phyloP scores from a whole-genome alignment of 306 rosid genomes.

The Phaseolus lunatus region DNA sequence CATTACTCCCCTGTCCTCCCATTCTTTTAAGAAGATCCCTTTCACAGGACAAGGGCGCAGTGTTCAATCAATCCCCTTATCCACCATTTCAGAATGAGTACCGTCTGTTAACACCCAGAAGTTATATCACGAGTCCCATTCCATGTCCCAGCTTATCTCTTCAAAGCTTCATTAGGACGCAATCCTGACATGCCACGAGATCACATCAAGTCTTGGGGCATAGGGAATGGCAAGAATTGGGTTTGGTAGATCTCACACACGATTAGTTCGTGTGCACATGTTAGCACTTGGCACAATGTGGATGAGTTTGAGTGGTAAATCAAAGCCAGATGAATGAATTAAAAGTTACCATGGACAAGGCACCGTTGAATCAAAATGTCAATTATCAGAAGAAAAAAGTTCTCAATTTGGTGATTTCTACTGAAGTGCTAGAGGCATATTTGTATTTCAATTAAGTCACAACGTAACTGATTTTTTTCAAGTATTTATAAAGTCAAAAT shows the following conservation, averaged over 20 bases:
- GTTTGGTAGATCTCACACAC: conserved; percentile 54
- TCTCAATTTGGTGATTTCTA: too few species aligned
- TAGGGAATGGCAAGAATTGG: conserved; percentile 41
- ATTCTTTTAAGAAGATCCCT: conserved; percentile 9
- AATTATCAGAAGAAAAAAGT: neutral
- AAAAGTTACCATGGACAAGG: too few species aligned
- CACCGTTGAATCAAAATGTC: neutral
- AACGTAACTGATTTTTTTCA: too few species aligned
- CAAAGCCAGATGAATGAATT: conserved; percentile 41
- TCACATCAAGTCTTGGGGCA: neutral
- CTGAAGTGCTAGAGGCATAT: too few species aligned
- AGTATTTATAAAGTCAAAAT: too few species aligned
- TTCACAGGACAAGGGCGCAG: neutral
- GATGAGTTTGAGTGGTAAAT: conserved; percentile 50
- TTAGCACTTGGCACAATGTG: conserved; percentile 41
- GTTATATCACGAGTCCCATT: neutral
- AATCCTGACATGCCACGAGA: neutral
- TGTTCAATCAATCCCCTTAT: neutral
- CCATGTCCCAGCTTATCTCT: neutral
- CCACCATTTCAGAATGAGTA: neutral
- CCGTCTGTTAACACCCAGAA: neutral
- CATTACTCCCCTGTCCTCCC: neutral
- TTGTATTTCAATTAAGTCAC: too few species aligned
- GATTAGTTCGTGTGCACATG: conserved; percentile 45
- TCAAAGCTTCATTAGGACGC: neutral